Evolutionary conservation across 345 rosid species (phyloP), one percentile per base, ranked within the genome.

Genomic region (Raphanus raphanistrum): DNA sequence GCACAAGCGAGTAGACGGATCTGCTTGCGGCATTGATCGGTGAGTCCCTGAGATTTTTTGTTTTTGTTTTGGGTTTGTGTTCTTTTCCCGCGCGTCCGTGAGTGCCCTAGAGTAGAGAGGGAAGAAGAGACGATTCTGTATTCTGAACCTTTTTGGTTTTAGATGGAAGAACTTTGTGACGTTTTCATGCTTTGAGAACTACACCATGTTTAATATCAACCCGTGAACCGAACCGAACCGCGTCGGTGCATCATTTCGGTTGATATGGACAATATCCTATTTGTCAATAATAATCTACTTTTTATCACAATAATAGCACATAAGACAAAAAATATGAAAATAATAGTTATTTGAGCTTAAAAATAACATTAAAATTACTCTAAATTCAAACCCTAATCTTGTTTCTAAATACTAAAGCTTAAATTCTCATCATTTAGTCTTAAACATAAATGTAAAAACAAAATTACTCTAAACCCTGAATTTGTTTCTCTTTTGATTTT

Each of bases 71-170:
- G 21, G 31, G 57, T 8, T 50, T 32, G 16, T 17, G 63, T 27
- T 4, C 71, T 78, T 66, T 78, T 67, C 78, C 81, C 77, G 82
- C 82, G 77, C 33, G 41, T 50, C 6, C 70, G 8, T 33, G 21
- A 21, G 21, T 21, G 67, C 72, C 73, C 76, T 72, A 66, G 54
- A 71, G 73, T 15, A 69, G 15, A 6, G 28, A 59, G 82, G 31
- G 31, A 29, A 10, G 10, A 38, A 45, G 77, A 29, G n/a, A 13
- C 63, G 6, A 35, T 12, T 35, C 10, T 21, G 50, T 55, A 3
- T 50, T 54, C 9, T 32, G 6, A 15, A 66, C 12, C 0, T 63
- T 79, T 68, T 63, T 28, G 0, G 27, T 52, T 69, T 79, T 74
- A 36, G 1, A 54, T 17, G 9, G 15, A 68, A 38, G 16, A 38